phyloP scores from a whole-genome alignment of 2,329 filamentous ascomycete species.

The Colletotrichum lini region DNA sequence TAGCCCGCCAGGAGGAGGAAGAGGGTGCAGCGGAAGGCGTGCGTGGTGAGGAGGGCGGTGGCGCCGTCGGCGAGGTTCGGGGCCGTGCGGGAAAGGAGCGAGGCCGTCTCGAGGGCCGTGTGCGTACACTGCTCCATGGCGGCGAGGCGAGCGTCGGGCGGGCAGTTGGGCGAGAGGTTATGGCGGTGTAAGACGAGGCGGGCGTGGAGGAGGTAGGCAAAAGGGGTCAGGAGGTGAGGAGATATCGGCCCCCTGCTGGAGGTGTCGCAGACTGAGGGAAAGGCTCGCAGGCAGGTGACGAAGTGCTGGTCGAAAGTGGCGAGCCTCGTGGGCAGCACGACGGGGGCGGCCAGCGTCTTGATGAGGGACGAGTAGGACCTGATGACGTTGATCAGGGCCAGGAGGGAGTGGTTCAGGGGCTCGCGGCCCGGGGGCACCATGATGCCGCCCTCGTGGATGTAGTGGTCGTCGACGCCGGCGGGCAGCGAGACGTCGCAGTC shows the following conservation, averaged over 20 bases:
- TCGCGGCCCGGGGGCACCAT: constrained; percentile 65
- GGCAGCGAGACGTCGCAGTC: constrained; percentile 91
- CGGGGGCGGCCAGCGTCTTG: constrained; percentile 77
- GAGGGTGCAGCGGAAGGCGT: constrained; percentile 89
- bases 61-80: constrained; percentile 75
- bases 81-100: constrained; percentile 77
- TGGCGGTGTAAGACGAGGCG: constrained; percentile 91
- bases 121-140: constrained; percentile 84
- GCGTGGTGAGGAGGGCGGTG: constrained; percentile 82
- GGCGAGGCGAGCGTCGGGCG: constrained; percentile 73
- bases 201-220: constrained; percentile 85
- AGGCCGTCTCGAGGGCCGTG: constrained; percentile 83
- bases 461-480: constrained; percentile 84
- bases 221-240: constrained; percentile 79
- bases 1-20: constrained; percentile 83
- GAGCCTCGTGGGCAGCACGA: constrained; percentile 77
- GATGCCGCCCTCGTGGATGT: constrained; percentile 73
- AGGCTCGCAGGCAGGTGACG: constrained; percentile 78
- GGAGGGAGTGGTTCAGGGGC: constrained; percentile 77
- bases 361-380: constrained; percentile 82
- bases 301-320: constrained; percentile 89
- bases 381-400: constrained; percentile 86
- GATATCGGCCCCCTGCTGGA: constrained; percentile 78
- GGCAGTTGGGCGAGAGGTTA: constrained; percentile 83
- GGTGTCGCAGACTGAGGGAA: constrained; percentile 82